Conservation (phyloP, 1,284 basidiomycete species). For the Tilletiopsis washingtonensis region DNA sequence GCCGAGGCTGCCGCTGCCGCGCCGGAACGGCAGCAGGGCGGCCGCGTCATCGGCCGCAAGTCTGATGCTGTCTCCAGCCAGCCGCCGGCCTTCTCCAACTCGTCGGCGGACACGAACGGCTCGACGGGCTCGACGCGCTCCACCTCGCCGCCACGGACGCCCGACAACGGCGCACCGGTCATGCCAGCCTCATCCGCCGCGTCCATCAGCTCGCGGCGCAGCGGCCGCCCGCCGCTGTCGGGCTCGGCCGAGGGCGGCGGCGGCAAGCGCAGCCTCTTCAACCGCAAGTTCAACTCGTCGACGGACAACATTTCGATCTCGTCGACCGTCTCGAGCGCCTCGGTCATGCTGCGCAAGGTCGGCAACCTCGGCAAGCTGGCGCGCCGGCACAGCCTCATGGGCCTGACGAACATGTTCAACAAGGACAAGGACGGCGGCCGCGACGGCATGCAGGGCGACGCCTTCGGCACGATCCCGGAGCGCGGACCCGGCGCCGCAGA, state of each 20-base stretch:
- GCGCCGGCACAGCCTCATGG: conserved; percentile 75
- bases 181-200: conserved; percentile 28
- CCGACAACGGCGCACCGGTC: conserved; percentile 26
- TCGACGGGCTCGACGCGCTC: conserved; percentile 37
- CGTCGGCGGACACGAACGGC: conserved; percentile 32
- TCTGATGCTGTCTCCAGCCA: too few relatives aligned
- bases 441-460: conserved; percentile 52
- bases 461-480: conserved; percentile 51
- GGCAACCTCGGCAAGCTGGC: conserved; percentile 88
- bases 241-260: conserved; percentile 17
- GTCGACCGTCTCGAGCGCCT: conserved; percentile 91
- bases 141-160: conserved; percentile 34
- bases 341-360: conserved; percentile 94
- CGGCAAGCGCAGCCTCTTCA: conserved; percentile 61
- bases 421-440: conserved; percentile 61
- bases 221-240: conserved; percentile 30
- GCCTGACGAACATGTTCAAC: conserved; percentile 74
- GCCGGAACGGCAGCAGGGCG: conserved; percentile 1
- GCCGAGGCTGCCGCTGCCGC: conserved; percentile 4
- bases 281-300: conserved; percentile 79
- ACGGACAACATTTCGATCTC: conserved; percentile 93
- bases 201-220: conserved; percentile 35
- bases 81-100: conserved; percentile 16
- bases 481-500: conserved; percentile 49
- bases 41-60: conserved; percentile 8